phyloP scores from a whole-genome alignment of 495 filamentous ascomycete species.

The Penicillium silybi region DNA sequence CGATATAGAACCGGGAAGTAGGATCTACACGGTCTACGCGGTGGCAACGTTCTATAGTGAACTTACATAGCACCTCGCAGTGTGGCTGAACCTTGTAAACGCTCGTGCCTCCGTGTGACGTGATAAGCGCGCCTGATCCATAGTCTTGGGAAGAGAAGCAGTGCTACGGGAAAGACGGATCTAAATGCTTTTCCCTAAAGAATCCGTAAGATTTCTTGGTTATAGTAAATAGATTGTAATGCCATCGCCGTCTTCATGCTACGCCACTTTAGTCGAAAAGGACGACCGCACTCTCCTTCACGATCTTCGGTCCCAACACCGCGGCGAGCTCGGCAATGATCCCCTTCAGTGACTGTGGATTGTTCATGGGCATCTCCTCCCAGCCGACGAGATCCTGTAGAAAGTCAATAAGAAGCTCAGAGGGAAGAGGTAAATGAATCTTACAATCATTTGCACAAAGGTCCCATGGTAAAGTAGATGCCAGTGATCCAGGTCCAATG shows the following conservation, averaged over 20 bases:
- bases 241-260: background rate
- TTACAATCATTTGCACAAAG: constrained; percentile 45
- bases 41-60: background rate
- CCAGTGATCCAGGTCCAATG: constrained; percentile 61
- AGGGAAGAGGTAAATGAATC: background rate
- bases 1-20: background rate
- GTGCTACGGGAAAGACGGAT: no score
- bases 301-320: constrained; percentile 64
- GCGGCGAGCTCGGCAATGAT: constrained; percentile 74
- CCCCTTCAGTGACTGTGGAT: constrained; percentile 55
- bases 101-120: background rate
- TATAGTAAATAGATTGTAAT: background rate
- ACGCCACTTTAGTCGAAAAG: constrained; percentile 32
- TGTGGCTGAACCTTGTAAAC: background rate
- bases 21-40: no score
- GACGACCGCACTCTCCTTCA: constrained; percentile 47
- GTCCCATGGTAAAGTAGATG: constrained; percentile 38
- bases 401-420: constrained; percentile 22
- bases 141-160: no score
- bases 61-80: background rate
- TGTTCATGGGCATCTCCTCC: constrained; percentile 53
- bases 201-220: no score
- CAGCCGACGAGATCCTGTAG: constrained; percentile 60
- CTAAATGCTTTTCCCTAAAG: no score
- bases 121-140: background rate